Conservation (phyloP, 2,329 filamentous ascomycete species). For the Scedosporium minutisporum region DNA sequence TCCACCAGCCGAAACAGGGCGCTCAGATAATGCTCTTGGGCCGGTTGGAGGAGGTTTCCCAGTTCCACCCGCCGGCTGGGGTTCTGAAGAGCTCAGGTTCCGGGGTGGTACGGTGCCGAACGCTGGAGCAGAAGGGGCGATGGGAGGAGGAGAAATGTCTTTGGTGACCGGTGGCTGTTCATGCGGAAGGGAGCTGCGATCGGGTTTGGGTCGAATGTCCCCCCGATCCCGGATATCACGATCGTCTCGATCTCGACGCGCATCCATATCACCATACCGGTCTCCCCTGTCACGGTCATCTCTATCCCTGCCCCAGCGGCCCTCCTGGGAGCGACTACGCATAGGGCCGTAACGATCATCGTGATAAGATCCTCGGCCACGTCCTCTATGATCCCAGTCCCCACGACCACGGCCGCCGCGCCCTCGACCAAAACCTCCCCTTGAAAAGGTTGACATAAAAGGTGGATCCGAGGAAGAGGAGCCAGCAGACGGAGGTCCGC, state of each 20-base stretch:
- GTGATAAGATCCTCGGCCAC: constrained; percentile 43
- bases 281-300: constrained; percentile 43
- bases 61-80: constrained; percentile 19
- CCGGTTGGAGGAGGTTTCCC: constrained; percentile 42
- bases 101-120: constrained; percentile 47
- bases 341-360: constrained; percentile 52
- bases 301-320: constrained; percentile 46
- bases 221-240: constrained; percentile 36
- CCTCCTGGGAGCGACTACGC: constrained; percentile 56
- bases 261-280: constrained; percentile 29
- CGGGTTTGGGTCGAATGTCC: constrained; percentile 39
- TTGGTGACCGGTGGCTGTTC: constrained; percentile 36
- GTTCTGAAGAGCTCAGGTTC: constrained; percentile 19
- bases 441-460: constrained; percentile 41
- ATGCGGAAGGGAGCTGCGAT: constrained; percentile 37
- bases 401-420: constrained; percentile 42
- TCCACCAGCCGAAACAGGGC: constrained; percentile 31
- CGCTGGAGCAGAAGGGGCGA: constrained; percentile 48
- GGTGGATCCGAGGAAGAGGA: constrained; percentile 61
- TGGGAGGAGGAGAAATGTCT: constrained; percentile 46
- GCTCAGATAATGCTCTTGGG: constrained; percentile 41
- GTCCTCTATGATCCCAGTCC: constrained; percentile 37
- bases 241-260: constrained; percentile 32
- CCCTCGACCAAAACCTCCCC: constrained; percentile 43
- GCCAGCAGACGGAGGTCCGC: constrained; percentile 56